Evolutionary conservation across 2,329 filamentous ascomycete genomes (phyloP).

Genomic region (Cucurbitaria berberidis): DNA sequence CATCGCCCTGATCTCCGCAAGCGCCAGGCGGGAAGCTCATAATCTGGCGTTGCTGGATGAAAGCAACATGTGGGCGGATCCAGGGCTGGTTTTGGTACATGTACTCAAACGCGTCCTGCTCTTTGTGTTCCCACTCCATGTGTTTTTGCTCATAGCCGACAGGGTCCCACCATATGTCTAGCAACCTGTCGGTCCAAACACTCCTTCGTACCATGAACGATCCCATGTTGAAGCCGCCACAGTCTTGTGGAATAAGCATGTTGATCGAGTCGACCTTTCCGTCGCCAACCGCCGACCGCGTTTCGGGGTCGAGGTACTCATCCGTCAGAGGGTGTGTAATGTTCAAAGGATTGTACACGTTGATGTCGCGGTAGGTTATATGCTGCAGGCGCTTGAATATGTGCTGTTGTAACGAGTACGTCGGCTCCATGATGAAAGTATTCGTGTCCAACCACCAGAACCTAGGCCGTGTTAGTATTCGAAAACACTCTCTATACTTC

Average conservation of each 20-base stretch:
- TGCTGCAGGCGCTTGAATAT: slow-evolving; percentile 81
- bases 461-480: slow-evolving; percentile 62
- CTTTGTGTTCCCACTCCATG: slow-evolving; percentile 99
- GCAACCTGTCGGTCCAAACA: slow-evolving; percentile 85
- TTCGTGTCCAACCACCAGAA: slow-evolving; percentile 99
- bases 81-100: slow-evolving; percentile 91
- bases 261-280: slow-evolving; percentile 80
- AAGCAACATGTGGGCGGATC: slow-evolving; percentile 86
- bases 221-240: slow-evolving; percentile 92
- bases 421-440: slow-evolving; percentile 97
- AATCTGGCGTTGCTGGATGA: slow-evolving; percentile 88
- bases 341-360: slow-evolving; percentile 92
- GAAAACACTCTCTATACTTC: not conserved
- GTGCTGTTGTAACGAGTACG: slow-evolving; percentile 85
- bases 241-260: slow-evolving; percentile 89
- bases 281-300: slow-evolving; percentile 77
- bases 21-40: slow-evolving; percentile 94
- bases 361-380: slow-evolving; percentile 92
- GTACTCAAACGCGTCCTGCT: slow-evolving; percentile 93
- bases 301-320: slow-evolving; percentile 75
- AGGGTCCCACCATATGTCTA: slow-evolving; percentile 99
- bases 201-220: slow-evolving; percentile 91
- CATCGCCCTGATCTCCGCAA: slow-evolving; percentile 77
- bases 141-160: slow-evolving; percentile 98
- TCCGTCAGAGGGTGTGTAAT: slow-evolving; percentile 82